Evolutionary conservation across 169 alveolate genomes (phyloP).

Genomic region (Eimeria acervulina): DNA sequence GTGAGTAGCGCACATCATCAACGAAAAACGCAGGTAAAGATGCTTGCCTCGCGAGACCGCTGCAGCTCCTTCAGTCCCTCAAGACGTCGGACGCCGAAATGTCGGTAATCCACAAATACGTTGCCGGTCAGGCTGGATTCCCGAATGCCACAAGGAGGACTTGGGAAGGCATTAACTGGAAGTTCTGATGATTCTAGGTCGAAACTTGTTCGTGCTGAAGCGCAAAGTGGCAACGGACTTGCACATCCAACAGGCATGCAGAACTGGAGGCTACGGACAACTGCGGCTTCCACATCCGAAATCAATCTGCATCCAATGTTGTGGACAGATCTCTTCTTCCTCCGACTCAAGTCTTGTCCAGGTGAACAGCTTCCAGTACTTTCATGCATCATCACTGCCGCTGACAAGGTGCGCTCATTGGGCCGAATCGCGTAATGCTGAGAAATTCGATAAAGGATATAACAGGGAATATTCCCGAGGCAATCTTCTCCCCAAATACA

Average conservation of each 20-base stretch:
- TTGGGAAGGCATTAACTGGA: not conserved
- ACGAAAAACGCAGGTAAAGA: not conserved
- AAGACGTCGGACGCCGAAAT: slow-evolving; percentile 47
- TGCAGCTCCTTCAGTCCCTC: slow-evolving; percentile 48
- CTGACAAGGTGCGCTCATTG: not conserved
- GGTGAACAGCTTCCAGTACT: not conserved
- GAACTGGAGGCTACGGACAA: slow-evolving; percentile 59
- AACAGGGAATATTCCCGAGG: not conserved
- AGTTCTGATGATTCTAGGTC: not conserved
- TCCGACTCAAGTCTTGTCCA: not conserved
- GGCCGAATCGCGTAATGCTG: not conserved
- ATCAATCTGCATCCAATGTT: not conserved
- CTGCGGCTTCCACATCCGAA: slow-evolving; percentile 71
- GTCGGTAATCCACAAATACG: slow-evolving; percentile 63
- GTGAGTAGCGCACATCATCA: not conserved
- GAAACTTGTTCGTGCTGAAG: not conserved
- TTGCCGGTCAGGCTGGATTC: slow-evolving; percentile 56
- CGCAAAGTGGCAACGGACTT: not conserved
- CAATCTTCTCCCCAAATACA: not conserved
- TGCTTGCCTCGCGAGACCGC: slow-evolving; percentile 71
- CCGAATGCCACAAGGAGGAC: slow-evolving; percentile 8
- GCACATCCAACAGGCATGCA: slow-evolving; percentile 7
- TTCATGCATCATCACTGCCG: not conserved
- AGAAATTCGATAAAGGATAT: not conserved
- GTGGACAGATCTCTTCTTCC: not conserved